Evolutionary conservation across 169 alveolate genomes (phyloP).

Genomic region (Babesia bigemina): DNA sequence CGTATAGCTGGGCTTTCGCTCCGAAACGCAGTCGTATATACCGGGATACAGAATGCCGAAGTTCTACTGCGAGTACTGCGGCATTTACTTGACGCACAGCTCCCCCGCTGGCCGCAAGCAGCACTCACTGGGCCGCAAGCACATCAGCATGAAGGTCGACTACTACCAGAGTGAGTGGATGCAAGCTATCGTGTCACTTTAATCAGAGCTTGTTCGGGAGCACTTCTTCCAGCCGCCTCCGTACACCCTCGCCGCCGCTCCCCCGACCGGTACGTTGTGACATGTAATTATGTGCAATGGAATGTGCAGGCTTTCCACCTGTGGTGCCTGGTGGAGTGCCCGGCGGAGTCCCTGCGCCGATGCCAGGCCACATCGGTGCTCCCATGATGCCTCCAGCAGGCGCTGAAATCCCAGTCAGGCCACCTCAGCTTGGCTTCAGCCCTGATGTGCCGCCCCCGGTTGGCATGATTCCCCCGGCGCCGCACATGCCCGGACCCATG

Average conservation of each 20-base stretch:
- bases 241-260: constrained; percentile 19
- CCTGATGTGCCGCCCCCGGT: background rate
- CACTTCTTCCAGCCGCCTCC: constrained; percentile 70
- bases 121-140: constrained; percentile 97
- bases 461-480: constrained; percentile 15
- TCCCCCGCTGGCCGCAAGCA: constrained; percentile 98
- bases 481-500: constrained; percentile 8
- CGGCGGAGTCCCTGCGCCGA: background rate
- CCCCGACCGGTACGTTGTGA: constrained; percentile 26
- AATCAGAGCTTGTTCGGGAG: constrained; percentile 58
- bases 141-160: constrained; percentile 96
- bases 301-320: constrained; percentile 18
- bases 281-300: background rate
- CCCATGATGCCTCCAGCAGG: background rate
- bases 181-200: background rate
- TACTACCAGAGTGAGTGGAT: constrained; percentile 87
- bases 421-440: background rate
- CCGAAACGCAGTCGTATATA: too few relatives aligned
- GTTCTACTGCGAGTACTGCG: constrained; percentile 99
- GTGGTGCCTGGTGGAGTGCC: constrained; percentile 22
- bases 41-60: constrained; percentile 92
- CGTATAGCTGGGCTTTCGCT: too few relatives aligned
- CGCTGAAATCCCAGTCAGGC: background rate
- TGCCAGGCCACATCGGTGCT: background rate
- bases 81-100: constrained; percentile 97